Percentiles rank a stretch among this genome's conserved stretches.
These are phyloP conservation scores for Geum urbanum DNA, from an alignment of 306 rosid species.

Conservation along the genomic window DNA sequence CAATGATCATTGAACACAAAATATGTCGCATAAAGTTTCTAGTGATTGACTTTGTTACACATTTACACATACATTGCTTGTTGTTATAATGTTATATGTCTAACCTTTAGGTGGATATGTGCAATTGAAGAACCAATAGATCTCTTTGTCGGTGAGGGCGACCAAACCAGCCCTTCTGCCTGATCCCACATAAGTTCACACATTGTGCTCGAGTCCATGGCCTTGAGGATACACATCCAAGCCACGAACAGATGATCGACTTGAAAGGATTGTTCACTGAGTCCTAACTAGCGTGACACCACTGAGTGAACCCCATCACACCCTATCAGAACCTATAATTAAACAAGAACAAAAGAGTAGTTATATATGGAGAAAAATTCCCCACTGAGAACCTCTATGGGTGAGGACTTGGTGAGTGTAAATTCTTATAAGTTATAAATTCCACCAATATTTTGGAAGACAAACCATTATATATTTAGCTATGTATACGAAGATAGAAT, in stretches of 20 bases:
- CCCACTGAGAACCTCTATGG: too few relatives aligned
- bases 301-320: constrained; percentile 34
- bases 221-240: constrained; percentile 27
- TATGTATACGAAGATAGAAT: too few relatives aligned
- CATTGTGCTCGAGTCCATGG: constrained; percentile 17
- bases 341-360: not conserved
- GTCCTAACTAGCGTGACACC: constrained; percentile 28
- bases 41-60: too few relatives aligned
- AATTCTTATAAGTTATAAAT: too few relatives aligned
- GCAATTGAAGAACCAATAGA: constrained; percentile 24
- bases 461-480: too few relatives aligned
- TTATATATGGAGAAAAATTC: too few relatives aligned
- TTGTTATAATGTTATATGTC: too few relatives aligned
- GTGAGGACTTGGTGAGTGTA: too few relatives aligned
- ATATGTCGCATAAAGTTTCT: not conserved
- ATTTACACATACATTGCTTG: too few relatives aligned
- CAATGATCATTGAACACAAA: not conserved
- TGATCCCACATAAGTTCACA: constrained; percentile 4
- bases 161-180: constrained; percentile 25
- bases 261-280: constrained; percentile 10
- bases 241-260: constrained; percentile 28
- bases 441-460: too few relatives aligned
- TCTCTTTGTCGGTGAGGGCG: constrained; percentile 23
- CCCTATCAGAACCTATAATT: constrained; percentile 22
- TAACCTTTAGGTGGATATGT: not conserved